Evolutionary conservation across 2,329 filamentous ascomycete species (phyloP), one percentile per base, ranked within the genome.

Genomic region (Thermochaetoides dissita): DNA sequence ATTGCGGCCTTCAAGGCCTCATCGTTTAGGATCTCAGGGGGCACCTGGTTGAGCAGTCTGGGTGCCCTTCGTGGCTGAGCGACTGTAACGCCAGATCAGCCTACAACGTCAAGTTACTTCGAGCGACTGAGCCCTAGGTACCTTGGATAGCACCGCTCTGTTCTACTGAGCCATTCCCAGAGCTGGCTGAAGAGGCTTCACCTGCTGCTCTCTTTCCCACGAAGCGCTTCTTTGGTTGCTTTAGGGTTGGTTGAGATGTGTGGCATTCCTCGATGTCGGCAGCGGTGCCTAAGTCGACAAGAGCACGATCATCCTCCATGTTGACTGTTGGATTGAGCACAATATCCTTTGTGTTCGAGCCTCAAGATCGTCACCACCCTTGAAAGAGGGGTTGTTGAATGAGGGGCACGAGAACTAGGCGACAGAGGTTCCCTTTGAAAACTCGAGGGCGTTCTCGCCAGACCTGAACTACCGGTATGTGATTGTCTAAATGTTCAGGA

Each of bases 141-240:
- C 84, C 74, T 71, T 82, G 76, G 51, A 87, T 74, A 10, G 79
- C 72, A 42, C 76, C 74, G 51, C 70, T 76, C 45, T 79, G 76
- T 49, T 79, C 74, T 36, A 61, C 71, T 37, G 59, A 59, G 17
- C 52, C 50, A 28, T 50, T 54, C 42, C 55, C 49, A 10, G 48
- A 49, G 29, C 55, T 61, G 48, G 61, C 63, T 55, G 67, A 70
- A 45, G 68, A 62, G 34, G 74, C 71, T 54, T 79, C 74, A 47
- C 76, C 70, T 7, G 84, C 84, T 17, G 84, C 75, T 53, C 81
- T 77, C 51, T 86, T 73, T 30, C 91, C 91, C 11, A 98, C 81
- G 52, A 98, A 98, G 44, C 89, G 76, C 63, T 89, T 88, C 67
- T 84, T 94, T 17, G 91, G 91, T 55, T 89, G 82, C 57, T 72